phyloP scores from a whole-genome alignment of 225 moss, liverwort and hornwort genomes.

The Pseudisothecium myosuroides region DNA sequence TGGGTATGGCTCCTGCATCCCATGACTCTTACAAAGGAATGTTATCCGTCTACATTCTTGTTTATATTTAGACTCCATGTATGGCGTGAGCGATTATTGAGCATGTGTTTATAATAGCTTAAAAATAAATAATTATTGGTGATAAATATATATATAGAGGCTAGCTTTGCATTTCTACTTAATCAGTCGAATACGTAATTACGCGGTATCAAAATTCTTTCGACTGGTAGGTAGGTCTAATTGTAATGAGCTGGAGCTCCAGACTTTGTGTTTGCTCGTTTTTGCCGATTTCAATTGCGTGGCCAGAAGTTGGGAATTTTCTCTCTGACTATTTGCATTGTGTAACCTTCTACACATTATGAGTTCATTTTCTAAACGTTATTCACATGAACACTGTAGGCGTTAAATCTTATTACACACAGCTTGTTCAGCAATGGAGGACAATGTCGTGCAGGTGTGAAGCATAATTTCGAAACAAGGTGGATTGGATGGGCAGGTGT shows the following conservation, averaged over 20 bases:
- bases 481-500: slow-evolving; percentile 99
- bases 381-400: not conserved
- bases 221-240: not conserved
- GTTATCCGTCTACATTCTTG: not conserved
- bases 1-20: slow-evolving; percentile 49
- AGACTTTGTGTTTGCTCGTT: not conserved
- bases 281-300: not conserved
- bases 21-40: not conserved
- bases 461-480: slow-evolving; percentile 93
- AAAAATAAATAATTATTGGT: not conserved
- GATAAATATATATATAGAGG: not conserved
- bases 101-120: not conserved
- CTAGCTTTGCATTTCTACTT: not conserved
- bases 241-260: not conserved
- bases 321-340: not conserved
- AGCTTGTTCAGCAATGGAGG: slow-evolving; percentile 11
- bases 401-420: not conserved
- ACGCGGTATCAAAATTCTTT: not conserved
- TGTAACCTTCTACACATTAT: not conserved
- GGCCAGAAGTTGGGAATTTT: not conserved
- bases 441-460: slow-evolving; percentile 59
- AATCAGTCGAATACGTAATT: not conserved
- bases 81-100: not conserved
- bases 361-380: not conserved
- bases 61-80: not conserved